Percentiles rank a stretch among this genome's conserved stretches.
Evolutionary conservation across 495 filamentous ascomycete genomes (phyloP).

Genomic region (Penicillium herquei): DNA sequence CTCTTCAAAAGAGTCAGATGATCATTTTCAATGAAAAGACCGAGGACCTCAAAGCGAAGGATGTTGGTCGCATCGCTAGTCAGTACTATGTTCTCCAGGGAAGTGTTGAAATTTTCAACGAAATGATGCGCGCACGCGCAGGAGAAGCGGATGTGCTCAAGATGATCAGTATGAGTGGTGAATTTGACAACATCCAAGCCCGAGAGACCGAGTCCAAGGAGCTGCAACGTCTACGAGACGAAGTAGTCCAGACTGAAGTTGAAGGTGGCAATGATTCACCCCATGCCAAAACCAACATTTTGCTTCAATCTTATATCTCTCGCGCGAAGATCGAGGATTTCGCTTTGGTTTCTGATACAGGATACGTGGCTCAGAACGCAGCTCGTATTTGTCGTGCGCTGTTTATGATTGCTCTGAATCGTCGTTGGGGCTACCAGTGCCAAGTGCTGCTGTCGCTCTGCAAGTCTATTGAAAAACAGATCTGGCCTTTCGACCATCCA

Average conservation of each 20-base stretch:
- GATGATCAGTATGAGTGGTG: constrained; percentile 94
- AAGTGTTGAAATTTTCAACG: constrained; percentile 93
- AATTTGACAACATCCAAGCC: constrained; percentile 95
- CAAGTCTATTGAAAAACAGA: constrained; percentile 92
- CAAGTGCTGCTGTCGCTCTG: constrained; percentile 83
- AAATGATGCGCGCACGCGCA: constrained; percentile 75
- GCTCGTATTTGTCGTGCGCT: constrained; percentile 90
- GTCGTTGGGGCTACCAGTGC: constrained; percentile 93
- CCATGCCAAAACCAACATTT: constrained; percentile 90
- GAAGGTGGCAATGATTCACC: constrained; percentile 72
- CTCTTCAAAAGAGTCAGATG: constrained; percentile 92
- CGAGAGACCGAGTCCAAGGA: constrained; percentile 84
- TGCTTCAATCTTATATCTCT: constrained; percentile 95
- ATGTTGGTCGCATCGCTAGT: constrained; percentile 93
- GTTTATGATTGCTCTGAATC: constrained; percentile 95
- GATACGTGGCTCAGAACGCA: constrained; percentile 94
- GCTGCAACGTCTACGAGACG: constrained; percentile 62
- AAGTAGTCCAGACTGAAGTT: constrained; percentile 68
- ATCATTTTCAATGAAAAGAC: constrained; percentile 95
- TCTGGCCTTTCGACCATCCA: constrained; percentile 94
- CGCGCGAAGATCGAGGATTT: constrained; percentile 85
- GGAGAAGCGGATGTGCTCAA: constrained; percentile 86
- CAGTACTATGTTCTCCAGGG: constrained; percentile 93
- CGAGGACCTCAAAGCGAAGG: constrained; percentile 86
- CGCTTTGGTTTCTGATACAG: constrained; percentile 82